Conservation (phyloP, 306 rosid genomes). For the Quercus bicolor region DNA sequence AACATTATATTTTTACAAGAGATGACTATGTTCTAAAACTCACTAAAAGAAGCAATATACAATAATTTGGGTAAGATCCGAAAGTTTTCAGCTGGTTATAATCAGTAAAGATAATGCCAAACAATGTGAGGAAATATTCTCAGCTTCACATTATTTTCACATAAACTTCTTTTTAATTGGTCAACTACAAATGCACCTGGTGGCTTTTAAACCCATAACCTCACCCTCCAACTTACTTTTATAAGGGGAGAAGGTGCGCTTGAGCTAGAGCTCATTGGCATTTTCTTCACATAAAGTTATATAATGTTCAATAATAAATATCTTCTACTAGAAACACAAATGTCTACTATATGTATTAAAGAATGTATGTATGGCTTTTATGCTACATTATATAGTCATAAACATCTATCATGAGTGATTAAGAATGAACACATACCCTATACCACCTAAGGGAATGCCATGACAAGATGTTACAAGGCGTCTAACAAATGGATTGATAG, state of each 20-base stretch:
- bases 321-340: too few relatives aligned
- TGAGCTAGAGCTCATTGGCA: too few relatives aligned
- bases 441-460: conserved; percentile 86
- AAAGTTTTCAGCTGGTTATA: neutral
- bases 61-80: neutral
- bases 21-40: neutral
- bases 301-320: too few relatives aligned
- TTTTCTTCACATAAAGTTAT: too few relatives aligned
- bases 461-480: conserved; percentile 55
- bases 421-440: conserved; percentile 58
- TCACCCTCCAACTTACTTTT: too few relatives aligned
- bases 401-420: conserved; percentile 1
- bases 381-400: neutral
- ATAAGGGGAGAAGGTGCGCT: too few relatives aligned
- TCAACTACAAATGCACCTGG: too few relatives aligned
- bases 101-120: neutral
- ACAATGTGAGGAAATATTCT: neutral
- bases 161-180: neutral
- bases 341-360: too few relatives aligned
- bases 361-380: neutral
- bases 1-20: conserved; percentile 14
- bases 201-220: too few relatives aligned
- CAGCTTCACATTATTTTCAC: neutral
- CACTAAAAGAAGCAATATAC: neutral
- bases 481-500: conserved; percentile 68